Conservation (phyloP, 2,329 filamentous ascomycete genomes). For the Monosporascus cannonballus region DNA sequence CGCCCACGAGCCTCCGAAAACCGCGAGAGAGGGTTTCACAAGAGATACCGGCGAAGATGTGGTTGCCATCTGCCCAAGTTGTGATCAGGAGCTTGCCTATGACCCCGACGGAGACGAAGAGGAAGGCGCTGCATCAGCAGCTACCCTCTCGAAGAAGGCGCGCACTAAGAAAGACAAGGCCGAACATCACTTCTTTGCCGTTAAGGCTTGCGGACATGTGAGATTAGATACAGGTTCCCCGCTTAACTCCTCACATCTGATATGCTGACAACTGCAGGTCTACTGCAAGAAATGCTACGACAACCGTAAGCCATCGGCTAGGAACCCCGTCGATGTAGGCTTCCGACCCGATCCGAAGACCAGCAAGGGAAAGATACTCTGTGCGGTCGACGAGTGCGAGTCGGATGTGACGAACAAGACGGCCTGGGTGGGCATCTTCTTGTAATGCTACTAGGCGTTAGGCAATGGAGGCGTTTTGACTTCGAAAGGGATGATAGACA, state of each 20-base stretch:
- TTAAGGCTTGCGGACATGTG: constrained; percentile 91
- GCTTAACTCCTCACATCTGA: not conserved
- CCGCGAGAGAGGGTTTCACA: constrained; percentile 71
- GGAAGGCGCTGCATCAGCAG: constrained; percentile 9
- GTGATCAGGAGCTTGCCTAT: constrained; percentile 74
- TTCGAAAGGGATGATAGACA: too few species aligned
- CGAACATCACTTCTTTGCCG: constrained; percentile 87
- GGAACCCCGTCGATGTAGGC: constrained; percentile 24
- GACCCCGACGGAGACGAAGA: constrained; percentile 45
- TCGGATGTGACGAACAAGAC: constrained; percentile 47
- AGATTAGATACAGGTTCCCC: constrained; percentile 13
- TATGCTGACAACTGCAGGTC: constrained; percentile 39
- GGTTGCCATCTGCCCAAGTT: constrained; percentile 77
- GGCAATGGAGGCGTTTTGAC: too few species aligned
- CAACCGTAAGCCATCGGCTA: constrained; percentile 39
- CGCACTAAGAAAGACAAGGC: constrained; percentile 45
- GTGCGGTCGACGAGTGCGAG: constrained; percentile 51
- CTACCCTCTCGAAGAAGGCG: constrained; percentile 30
- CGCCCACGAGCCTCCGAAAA: constrained; percentile 57
- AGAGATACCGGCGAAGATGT: constrained; percentile 67
- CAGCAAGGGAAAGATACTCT: constrained; percentile 35
- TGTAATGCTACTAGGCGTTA: constrained; percentile 26
- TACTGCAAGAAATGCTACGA: constrained; percentile 59
- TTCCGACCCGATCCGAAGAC: constrained; percentile 30
- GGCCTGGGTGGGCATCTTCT: constrained; percentile 57